Conservation (phyloP, 768 basidiomycete genomes). For the Lentinula sp. region DNA sequence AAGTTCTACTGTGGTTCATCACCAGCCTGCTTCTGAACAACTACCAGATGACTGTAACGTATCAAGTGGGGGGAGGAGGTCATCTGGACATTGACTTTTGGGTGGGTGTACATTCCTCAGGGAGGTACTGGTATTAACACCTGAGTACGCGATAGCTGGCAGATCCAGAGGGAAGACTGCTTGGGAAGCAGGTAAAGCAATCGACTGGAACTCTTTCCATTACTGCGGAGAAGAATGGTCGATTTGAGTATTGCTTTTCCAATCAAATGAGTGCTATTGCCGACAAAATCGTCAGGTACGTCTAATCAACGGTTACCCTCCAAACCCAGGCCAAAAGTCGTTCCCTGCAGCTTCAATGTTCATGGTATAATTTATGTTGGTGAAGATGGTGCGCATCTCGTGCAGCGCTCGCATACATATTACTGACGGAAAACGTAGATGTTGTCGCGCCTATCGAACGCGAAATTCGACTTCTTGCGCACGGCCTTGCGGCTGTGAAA, state of each 20-base stretch:
- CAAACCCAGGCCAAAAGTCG: neutral
- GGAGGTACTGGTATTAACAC: neutral
- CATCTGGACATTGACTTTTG: constrained; percentile 98
- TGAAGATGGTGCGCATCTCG: constrained; percentile 65
- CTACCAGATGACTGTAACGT: constrained; percentile 94
- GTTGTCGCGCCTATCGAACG: constrained; percentile 93
- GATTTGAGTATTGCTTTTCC: constrained; percentile 95
- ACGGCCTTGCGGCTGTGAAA: constrained; percentile 83
- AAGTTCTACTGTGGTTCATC: constrained; percentile 4
- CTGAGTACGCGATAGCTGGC: constrained; percentile 49
- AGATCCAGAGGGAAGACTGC: constrained; percentile 61
- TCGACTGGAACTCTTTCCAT: constrained; percentile 86
- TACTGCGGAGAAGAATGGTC: constrained; percentile 82
- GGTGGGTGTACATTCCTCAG: constrained; percentile 37
- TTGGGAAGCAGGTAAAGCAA: constrained; percentile 80
- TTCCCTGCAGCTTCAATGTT: constrained; percentile 79
- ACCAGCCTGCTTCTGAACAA: constrained; percentile 4
- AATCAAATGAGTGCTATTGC: constrained; percentile 98
- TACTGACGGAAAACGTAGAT: constrained; percentile 34
- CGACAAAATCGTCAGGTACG: constrained; percentile 90
- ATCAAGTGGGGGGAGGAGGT: constrained; percentile 97
- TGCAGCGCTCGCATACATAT: neutral
- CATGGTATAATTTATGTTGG: constrained; percentile 94
- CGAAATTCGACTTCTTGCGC: constrained; percentile 83
- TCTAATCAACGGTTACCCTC: constrained; percentile 1